Base-by-base conservation (phyloP, 768 basidiomycete genomes). In the Amanita fuliginea region DNA sequence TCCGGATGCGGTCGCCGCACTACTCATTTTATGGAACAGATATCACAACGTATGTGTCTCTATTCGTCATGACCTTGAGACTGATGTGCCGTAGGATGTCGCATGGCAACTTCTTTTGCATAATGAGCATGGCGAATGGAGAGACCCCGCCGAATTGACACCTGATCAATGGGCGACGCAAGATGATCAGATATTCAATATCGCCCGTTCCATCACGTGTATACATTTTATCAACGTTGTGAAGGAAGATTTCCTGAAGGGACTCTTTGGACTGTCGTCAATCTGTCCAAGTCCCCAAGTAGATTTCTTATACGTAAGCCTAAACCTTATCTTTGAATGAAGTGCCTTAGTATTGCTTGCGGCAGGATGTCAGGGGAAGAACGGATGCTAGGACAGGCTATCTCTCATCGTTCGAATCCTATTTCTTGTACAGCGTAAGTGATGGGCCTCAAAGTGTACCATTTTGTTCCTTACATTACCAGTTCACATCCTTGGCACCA, bases 171-270 rank as follows among this genome's bases (percentile, higher is more conserved):
- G 28, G 6, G 14, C 52, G 14, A 42, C 36, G 13, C 59, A 63
- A 52, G 62, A 63, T 42, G 50, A 61, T 24, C 54, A 59, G 19
- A 61, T 63, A n/a, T 63, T 61, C 49, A 21, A 57, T 18, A 53
- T 51, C 11, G 62, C 62, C 4, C 58, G 57, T 7, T 32, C 50
- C 18, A 59, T 63, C 21, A 63, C 60, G 30, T 61, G 59, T 30
- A 54, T 51, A 4, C 57, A 61, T 30, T 61, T 63, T 49, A 55
- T 55, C 51, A 61, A 63, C 42, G 47, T 60, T 18, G 43, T 63
- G 13, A 43, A 49, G 22, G 58, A 55, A 44, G 62, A 63, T 28
- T 56, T 63, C 21, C n/a, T 63, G 26, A 62, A 59, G 37, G 54
- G 57, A 8, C 46, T 63, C n/a, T 21, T 57, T n/a, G 62, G 62